Evolutionary conservation across 2,329 filamentous ascomycete genomes (phyloP).

Genomic region (Thielaviopsis euricoi): DNA sequence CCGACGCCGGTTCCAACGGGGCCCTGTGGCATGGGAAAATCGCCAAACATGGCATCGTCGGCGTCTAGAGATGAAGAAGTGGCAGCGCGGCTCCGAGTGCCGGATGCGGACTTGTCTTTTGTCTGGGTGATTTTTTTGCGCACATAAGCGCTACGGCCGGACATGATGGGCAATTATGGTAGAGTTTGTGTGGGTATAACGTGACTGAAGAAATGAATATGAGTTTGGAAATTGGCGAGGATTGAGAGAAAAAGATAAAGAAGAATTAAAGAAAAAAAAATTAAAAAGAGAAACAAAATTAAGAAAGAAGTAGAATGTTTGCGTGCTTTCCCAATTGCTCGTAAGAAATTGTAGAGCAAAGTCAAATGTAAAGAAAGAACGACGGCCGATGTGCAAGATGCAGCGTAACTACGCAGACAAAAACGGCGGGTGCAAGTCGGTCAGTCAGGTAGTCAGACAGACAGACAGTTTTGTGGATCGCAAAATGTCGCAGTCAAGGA

Average conservation of each 20-base stretch:
- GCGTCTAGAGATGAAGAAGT: conserved; percentile 24
- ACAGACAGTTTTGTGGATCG: background rate
- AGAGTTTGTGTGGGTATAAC: conserved; percentile 10
- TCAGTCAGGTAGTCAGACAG: too few species aligned
- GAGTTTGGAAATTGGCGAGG: too few species aligned
- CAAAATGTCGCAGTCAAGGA: background rate
- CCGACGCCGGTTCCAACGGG: conserved; percentile 23
- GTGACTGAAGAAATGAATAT: conserved; percentile 19
- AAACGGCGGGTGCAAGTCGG: background rate
- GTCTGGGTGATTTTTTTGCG: conserved; percentile 40
- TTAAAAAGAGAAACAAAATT: background rate
- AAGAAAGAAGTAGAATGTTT: background rate
- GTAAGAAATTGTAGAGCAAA: background rate
- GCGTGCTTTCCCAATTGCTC: background rate
- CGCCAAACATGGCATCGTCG: conserved; percentile 22
- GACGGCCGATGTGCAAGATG: background rate
- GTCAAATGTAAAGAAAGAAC: background rate
- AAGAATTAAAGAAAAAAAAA: background rate
- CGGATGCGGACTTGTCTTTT: conserved; percentile 17
- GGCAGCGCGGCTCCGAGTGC: conserved; percentile 19
- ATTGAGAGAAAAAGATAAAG: conserved; percentile 11
- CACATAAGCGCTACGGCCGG: conserved; percentile 39
- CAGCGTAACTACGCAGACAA: background rate
- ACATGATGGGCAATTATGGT: conserved; percentile 26
- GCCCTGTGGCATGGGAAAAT: conserved; percentile 22